Percentiles rank a stretch among this genome's conserved stretches.
Evolutionary conservation across 108 stramenopile species (phyloP).

Genomic region (Aurantiochytrium sp.): DNA sequence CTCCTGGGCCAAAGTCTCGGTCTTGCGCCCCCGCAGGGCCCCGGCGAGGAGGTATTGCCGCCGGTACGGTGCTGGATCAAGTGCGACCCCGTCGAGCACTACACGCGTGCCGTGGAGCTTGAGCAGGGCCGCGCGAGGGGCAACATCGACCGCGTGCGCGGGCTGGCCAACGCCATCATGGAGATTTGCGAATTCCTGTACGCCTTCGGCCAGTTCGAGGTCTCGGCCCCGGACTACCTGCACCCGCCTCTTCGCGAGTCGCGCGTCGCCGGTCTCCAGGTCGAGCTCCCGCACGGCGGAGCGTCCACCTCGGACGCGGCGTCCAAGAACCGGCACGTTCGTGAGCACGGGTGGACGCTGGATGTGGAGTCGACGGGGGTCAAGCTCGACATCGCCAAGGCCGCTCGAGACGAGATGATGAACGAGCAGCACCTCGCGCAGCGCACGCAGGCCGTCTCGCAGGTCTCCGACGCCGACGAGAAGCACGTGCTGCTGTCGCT

Average conservation of each 20-base stretch:
- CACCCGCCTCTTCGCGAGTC: not conserved
- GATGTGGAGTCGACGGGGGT: not conserved
- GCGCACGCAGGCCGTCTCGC: not conserved
- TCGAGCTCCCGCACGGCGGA: not conserved
- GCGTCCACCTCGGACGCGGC: not conserved
- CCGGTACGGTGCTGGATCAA: not conserved
- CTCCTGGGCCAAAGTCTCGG: not conserved
- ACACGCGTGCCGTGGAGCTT: not conserved
- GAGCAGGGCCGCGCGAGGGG: not conserved
- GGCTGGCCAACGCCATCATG: not conserved
- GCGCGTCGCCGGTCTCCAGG: not conserved
- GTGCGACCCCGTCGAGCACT: not conserved
- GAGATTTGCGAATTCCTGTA: not conserved
- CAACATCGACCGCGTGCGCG: not conserved
- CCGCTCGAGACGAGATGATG: not conserved
- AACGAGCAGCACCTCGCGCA: not conserved
- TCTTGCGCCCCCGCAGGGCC: not conserved
- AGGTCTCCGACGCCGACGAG: not conserved
- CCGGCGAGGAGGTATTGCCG: not conserved
- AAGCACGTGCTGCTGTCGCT: not conserved
- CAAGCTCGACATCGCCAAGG: not conserved
- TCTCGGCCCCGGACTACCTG: not conserved
- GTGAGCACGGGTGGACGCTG: not conserved
- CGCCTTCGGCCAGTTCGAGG: not conserved
- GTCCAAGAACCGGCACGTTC: not conserved